These are phyloP conservation scores for Sarocladiaceae sp. DNA, from an alignment of 2,329 filamentous ascomycete species.

Conservation along the genomic window DNA sequence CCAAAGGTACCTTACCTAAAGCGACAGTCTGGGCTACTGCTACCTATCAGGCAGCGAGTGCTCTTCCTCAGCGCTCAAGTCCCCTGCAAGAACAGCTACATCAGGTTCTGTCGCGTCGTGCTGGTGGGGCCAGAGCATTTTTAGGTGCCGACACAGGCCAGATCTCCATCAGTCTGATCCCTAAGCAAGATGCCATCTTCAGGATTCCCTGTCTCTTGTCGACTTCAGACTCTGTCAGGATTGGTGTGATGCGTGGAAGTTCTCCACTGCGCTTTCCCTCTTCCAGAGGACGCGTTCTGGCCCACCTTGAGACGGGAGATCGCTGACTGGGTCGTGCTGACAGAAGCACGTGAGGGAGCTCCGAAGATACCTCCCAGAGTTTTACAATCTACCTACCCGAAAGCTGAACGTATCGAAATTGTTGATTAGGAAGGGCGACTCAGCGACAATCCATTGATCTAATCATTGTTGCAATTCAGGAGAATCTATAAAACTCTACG, in stretches of 20 bases:
- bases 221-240: neutral
- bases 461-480: too few species aligned
- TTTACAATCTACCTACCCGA: neutral
- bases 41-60: neutral
- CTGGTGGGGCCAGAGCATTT: neutral
- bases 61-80: neutral
- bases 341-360: neutral
- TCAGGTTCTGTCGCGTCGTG: neutral
- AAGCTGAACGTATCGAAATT: too few species aligned
- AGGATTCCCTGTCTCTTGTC: neutral
- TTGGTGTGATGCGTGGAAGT: neutral
- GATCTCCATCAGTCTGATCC: too few species aligned
- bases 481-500: too few species aligned
- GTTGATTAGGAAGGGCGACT: too few species aligned
- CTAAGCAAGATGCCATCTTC: too few species aligned
- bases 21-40: too few species aligned
- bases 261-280: neutral
- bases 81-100: neutral
- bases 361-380: neutral
- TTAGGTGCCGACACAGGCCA: neutral
- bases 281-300: neutral
- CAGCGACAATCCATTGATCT: too few species aligned
- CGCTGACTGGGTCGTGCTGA: neutral
- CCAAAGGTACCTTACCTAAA: too few species aligned
- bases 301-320: neutral